Percentiles rank a stretch among this genome's conserved stretches.
Evolutionary conservation across 2,329 filamentous ascomycete species (phyloP).

Genomic region (Albifimbria verrucaria): DNA sequence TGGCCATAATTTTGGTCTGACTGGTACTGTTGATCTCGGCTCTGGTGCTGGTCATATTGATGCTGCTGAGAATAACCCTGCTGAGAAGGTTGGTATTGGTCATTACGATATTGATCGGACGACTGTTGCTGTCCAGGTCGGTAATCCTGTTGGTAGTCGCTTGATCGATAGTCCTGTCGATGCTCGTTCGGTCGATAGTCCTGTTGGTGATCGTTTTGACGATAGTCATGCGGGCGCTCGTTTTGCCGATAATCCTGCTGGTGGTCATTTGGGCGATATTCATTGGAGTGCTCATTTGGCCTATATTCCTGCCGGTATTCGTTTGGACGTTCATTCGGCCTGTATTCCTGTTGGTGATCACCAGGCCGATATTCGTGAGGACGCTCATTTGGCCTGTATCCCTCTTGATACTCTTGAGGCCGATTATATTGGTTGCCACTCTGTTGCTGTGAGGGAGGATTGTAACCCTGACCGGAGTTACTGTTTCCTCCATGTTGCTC

Average conservation of each 20-base stretch:
- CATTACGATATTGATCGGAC: slow-evolving; percentile 12
- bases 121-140: slow-evolving; percentile 14
- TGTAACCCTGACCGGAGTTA: neutral
- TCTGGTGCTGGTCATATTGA: slow-evolving; percentile 13
- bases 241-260: slow-evolving; percentile 6
- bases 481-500: slow-evolving; percentile 17
- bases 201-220: slow-evolving; percentile 13
- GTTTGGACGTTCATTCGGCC: slow-evolving; percentile 6
- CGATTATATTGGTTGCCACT: slow-evolving; percentile 16
- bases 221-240: neutral
- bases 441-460: slow-evolving; percentile 7
- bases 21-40: slow-evolving; percentile 17
- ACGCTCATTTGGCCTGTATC: slow-evolving; percentile 13
- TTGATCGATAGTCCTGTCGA: neutral
- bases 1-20: slow-evolving; percentile 4
- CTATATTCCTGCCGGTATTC: slow-evolving; percentile 24
- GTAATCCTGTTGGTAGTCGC: slow-evolving; percentile 5
- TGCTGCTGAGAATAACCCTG: slow-evolving; percentile 11
- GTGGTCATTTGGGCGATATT: slow-evolving; percentile 10
- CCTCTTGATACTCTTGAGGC: slow-evolving; percentile 8
- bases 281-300: slow-evolving; percentile 17
- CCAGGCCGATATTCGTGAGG: slow-evolving; percentile 13
- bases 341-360: slow-evolving; percentile 10
- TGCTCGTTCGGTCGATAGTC: slow-evolving; percentile 10
- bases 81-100: slow-evolving; percentile 13